Conservation (phyloP, 768 basidiomycete genomes). For the Exidia glandulosa region DNA sequence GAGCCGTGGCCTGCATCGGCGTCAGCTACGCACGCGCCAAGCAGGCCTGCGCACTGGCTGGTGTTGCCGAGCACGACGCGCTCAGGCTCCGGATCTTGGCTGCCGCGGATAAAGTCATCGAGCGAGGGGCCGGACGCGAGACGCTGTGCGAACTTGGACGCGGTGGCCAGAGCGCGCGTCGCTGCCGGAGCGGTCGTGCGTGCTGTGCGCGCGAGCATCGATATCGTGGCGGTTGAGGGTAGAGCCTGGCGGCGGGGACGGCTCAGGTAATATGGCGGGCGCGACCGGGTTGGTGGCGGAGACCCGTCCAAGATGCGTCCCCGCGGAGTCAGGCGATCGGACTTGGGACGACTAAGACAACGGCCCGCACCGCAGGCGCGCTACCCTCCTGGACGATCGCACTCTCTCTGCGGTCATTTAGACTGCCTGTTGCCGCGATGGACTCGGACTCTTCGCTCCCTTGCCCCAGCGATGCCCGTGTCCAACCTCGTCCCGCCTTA, state of each 20-base stretch:
- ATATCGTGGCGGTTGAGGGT: not conserved
- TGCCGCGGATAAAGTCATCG: constrained; percentile 70
- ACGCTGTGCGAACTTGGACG: constrained; percentile 33
- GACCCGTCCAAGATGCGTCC: no score
- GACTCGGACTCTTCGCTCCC: not conserved
- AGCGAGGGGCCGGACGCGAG: constrained; percentile 61
- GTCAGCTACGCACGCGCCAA: constrained; percentile 1
- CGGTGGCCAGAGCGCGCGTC: not conserved
- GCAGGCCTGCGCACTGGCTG: constrained; percentile 38
- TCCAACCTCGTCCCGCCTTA: not conserved
- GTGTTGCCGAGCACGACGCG: constrained; percentile 64
- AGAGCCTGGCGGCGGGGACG: no score
- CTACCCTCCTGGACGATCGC: not conserved
- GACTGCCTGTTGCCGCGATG: not conserved
- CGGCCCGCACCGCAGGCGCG: not conserved
- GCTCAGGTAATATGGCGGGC: no score
- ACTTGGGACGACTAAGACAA: no score
- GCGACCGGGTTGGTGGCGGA: not conserved
- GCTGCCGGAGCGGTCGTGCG: not conserved
- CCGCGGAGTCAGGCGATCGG: no score
- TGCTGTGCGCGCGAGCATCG: not conserved
- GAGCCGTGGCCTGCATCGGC: constrained; percentile 56
- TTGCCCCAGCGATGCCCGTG: not conserved
- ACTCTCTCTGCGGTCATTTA: not conserved
- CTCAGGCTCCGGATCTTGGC: constrained; percentile 28